Base-by-base conservation (phyloP, 108 stramenopile species). In the Cylindrotheca closterium region DNA sequence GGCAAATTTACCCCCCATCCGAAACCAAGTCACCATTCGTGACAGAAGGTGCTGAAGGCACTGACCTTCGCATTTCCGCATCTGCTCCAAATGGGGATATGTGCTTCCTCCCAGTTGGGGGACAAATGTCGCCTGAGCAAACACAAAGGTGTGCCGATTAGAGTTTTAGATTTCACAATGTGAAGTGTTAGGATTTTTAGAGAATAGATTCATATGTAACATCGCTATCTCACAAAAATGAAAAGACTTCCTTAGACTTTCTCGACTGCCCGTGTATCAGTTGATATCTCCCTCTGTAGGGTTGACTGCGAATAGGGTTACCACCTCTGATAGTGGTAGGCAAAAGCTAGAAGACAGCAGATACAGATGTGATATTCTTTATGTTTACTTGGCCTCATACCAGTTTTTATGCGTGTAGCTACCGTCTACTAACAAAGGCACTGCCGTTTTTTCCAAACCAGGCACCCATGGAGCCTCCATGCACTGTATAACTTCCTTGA, bases 321-420 rank as follows among this genome's bases (percentile, higher is more conserved):
- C n/a, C n/a, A n/a, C n/a, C n/a, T n/a, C n/a, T n/a, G n/a, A n/a
- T n/a, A n/a, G n/a, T n/a, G n/a, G n/a, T n/a, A n/a, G n/a, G n/a
- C n/a, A n/a, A n/a, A n/a, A n/a, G n/a, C n/a, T n/a, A n/a, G n/a
- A n/a, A n/a, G n/a, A n/a, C n/a, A n/a, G n/a, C n/a, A n/a, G n/a
- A n/a, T n/a, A n/a, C n/a, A n/a, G n/a, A n/a, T n/a, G n/a, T n/a
- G n/a, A n/a, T n/a, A n/a, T n/a, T n/a, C n/a, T 37, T 60, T 18
- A n/a, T 47, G 65, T 24, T 58, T 89, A 99, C 77, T 99, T 99
- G 2, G 97, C 99, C 67, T 99, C 97, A 66, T 99, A 99, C 99
- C 99, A 99, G 69, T 87, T 96, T 26, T 88, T 77, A 69, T 97
- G 90, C 8, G 66, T 79, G 46, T 55, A 88, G 5, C 91, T 87